A percentile compares a stretch with the other conserved stretches of the same genome.
phyloP scores from a whole-genome alignment of 2,329 filamentous ascomycete species.

The Fusarium begoniae region DNA sequence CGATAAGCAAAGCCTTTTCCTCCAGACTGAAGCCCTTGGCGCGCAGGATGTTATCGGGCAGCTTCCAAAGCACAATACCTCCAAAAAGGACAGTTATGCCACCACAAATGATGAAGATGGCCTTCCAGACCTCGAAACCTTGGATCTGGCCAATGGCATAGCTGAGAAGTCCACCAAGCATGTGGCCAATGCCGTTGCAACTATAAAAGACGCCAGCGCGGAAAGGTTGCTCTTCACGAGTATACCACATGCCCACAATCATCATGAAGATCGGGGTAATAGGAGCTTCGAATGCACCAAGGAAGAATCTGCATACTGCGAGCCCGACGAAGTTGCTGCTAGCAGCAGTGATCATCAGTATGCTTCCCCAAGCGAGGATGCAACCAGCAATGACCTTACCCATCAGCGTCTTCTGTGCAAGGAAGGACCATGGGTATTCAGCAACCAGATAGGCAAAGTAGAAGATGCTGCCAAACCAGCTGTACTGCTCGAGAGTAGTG shows the following conservation, averaged over 20 bases:
- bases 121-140: not conserved
- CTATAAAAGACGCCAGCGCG: not conserved
- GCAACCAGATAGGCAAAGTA: not conserved
- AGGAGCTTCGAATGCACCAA: not conserved
- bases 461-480: not conserved
- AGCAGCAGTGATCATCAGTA: not conserved
- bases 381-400: not conserved
- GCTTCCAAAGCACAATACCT: not conserved
- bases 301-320: not conserved
- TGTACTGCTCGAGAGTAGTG: not conserved
- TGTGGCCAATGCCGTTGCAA: not conserved
- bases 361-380: not conserved
- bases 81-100: not conserved
- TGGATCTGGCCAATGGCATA: not conserved
- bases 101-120: not conserved
- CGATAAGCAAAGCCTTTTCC: not conserved
- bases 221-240: not conserved
- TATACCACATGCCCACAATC: not conserved
- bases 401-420: not conserved
- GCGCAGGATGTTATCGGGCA: not conserved
- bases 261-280: not conserved
- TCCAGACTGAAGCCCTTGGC: not conserved
- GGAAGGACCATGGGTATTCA: not conserved
- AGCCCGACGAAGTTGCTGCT: not conserved
- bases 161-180: not conserved